These are phyloP conservation scores for Lodderomyces beijingensis DNA, from an alignment of 1,139 yeast genomes.

Conservation along the genomic window DNA sequence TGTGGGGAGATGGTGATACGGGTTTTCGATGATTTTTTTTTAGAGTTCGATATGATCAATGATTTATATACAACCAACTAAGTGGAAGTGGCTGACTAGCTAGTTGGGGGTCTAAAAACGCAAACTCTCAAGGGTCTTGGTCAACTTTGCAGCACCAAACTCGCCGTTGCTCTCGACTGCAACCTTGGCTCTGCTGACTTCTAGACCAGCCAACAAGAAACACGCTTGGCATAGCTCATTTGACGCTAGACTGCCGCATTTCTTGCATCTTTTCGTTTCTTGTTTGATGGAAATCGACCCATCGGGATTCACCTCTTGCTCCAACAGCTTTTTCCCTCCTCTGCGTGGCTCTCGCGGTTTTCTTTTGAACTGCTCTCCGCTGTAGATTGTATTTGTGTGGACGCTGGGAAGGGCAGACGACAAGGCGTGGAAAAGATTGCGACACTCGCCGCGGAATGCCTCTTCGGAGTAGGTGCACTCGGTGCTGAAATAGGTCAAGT, in stretches of 20 bases:
- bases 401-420: constrained; percentile 91
- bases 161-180: constrained; percentile 46
- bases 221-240: constrained; percentile 93
- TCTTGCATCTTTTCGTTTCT: constrained; percentile 67
- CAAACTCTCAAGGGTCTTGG: constrained; percentile 62
- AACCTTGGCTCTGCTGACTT: constrained; percentile 64
- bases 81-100: too few species aligned
- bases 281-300: constrained; percentile 52
- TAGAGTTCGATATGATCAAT: too few species aligned
- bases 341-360: constrained; percentile 24
- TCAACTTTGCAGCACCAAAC: constrained; percentile 67
- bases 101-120: constrained; percentile 51
- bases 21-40: too few species aligned
- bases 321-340: constrained; percentile 29
- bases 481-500: constrained; percentile 91
- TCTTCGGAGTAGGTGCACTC: constrained; percentile 99
- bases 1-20: too few species aligned
- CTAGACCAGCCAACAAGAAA: constrained; percentile 78
- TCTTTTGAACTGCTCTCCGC: constrained; percentile 83
- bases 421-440: constrained; percentile 83
- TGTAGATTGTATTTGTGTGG: constrained; percentile 87
- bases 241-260: constrained; percentile 89
- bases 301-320: constrained; percentile 53
- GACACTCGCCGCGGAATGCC: constrained; percentile 96
- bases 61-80: too few species aligned